These are phyloP conservation scores for Leccinellum rugosiceps DNA, from an alignment of 768 basidiomycete species.

Conservation along the genomic window DNA sequence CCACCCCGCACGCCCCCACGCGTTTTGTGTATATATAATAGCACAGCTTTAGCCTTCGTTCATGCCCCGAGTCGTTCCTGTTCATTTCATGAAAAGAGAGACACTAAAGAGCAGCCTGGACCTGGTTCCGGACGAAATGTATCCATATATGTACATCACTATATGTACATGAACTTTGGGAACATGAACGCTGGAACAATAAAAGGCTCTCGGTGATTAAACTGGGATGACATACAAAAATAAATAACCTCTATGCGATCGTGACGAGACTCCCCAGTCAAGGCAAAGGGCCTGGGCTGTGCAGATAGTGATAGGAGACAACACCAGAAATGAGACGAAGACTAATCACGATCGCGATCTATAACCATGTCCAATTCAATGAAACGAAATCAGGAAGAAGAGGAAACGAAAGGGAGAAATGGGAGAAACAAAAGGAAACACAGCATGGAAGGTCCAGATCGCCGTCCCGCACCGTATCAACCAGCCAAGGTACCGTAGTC, in stretches of 20 bases:
- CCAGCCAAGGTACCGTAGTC: neutral
- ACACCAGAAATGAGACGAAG: neutral
- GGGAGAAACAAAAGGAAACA: neutral
- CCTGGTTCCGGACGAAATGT: neutral
- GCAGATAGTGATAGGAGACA: neutral
- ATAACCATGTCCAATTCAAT: neutral
- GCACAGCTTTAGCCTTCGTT: neutral
- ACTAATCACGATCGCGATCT: neutral
- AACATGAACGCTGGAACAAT: neutral
- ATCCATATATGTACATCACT: neutral
- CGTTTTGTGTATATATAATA: neutral
- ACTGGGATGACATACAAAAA: neutral
- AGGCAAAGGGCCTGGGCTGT: neutral
- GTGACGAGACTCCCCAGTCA: neutral
- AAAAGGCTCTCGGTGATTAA: slow-evolving; percentile 18
- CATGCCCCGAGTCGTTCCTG: neutral
- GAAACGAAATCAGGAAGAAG: neutral
- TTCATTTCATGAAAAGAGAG: neutral
- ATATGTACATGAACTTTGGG: slow-evolving; percentile 1
- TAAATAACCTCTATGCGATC: neutral
- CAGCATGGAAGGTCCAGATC: slow-evolving; percentile 3
- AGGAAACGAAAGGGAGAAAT: neutral
- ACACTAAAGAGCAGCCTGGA: neutral
- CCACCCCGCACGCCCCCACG: neutral
- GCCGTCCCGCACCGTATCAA: neutral